Base-by-base conservation (phyloP, 2,329 filamentous ascomycete species). In the Didymosphaeria variabile region DNA sequence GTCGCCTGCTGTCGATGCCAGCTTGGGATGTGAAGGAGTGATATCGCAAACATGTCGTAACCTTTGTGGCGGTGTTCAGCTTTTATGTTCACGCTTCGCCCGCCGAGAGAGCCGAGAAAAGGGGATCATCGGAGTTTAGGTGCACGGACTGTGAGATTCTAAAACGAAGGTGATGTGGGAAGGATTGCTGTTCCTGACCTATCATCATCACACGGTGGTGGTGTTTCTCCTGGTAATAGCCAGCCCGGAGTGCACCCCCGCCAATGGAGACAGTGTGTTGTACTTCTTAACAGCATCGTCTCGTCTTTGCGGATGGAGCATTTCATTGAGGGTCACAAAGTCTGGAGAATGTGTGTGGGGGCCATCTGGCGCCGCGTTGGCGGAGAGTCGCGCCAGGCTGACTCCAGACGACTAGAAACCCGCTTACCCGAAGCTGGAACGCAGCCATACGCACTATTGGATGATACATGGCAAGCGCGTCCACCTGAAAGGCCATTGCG, bases 111-210 rank as follows among this genome's bases (percentile, higher is more conserved):
- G 29, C 49, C 49, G 49, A 38, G 17, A 52, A 38, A 15, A 52
- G 32, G 49, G 49, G 49, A 38, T 40, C 32, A 26, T 19, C 49
- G 49, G 32, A 23, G 21, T 10, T 21, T n/a, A 23, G 32, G 49
- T 26, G 49, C 49, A 40, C 49, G 49, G 49, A 52, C 49, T 7
- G 49, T 40, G 29, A 40, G 32, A 50, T 47, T n/a, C 45, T 47
- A 47, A 29, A 47, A 45, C 42, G 45, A 21, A 31, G 45, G 29
- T 47, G 23, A 17, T 47, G 23, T 12, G 19, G 12, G 23, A 12
- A 45, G 19, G 19, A 45, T 23, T 23, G 19, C 45, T 31, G 31
- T 32, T 47, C 45, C 15, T 31, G 45, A 13, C 45, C 29, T 34
- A 34, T 50, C 17, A 36, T n/a, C 13, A 34, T 50, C 15, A 34